Evolutionary conservation across 805 yeast genomes (phyloP).

Genomic region (Diddensiella transvaalensis): DNA sequence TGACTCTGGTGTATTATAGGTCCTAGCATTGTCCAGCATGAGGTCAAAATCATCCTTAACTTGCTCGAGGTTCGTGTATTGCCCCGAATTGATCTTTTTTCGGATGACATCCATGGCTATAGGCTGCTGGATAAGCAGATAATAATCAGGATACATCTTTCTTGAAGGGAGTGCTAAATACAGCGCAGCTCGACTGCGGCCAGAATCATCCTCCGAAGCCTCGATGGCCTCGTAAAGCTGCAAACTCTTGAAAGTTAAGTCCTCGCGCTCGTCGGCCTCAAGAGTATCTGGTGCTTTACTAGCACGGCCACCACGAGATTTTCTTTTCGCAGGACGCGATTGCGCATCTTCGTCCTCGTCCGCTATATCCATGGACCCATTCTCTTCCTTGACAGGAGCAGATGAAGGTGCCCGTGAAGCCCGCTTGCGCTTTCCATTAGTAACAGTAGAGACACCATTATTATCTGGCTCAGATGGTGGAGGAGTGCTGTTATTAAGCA

Average conservation of each 20-base stretch:
- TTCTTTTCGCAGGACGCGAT: constrained; percentile 12
- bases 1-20: constrained; percentile 66
- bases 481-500: neutral
- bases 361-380: neutral
- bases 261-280: constrained; percentile 15
- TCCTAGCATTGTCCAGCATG: constrained; percentile 66
- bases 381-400: constrained; percentile 5
- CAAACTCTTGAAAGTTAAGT: constrained; percentile 11
- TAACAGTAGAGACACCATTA: neutral
- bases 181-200: constrained; percentile 35
- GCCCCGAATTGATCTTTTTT: constrained; percentile 39
- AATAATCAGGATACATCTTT: constrained; percentile 81
- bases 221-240: constrained; percentile 17
- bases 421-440: constrained; percentile 16
- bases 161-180: constrained; percentile 72
- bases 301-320: constrained; percentile 16
- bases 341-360: constrained; percentile 14
- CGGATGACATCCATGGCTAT: constrained; percentile 56
- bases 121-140: constrained; percentile 56
- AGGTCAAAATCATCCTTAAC: constrained; percentile 48
- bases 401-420: constrained; percentile 7
- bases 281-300: constrained; percentile 17
- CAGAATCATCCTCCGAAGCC: constrained; percentile 40
- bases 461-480: constrained; percentile 20
- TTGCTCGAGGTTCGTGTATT: constrained; percentile 40